A percentile compares a stretch with the other conserved stretches of the same genome.
These are phyloP conservation scores for Lunasporangiospora selenospora DNA, from an alignment of 192 early-diverging fungal genomes.

Conservation along the genomic window DNA sequence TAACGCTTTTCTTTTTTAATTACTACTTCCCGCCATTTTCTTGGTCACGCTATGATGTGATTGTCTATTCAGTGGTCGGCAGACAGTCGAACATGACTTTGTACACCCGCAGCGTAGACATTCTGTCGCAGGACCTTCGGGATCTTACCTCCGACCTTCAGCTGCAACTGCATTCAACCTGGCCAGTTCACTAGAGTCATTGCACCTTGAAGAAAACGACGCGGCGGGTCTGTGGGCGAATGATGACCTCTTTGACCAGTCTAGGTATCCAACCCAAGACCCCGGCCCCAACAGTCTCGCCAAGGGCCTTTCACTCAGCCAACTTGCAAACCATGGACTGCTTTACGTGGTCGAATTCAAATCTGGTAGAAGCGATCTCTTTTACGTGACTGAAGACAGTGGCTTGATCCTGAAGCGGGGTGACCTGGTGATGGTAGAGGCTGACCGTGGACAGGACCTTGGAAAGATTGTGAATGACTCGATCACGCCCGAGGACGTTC, in stretches of 20 bases:
- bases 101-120: slow-evolving; percentile 53
- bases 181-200: slow-evolving; percentile 30
- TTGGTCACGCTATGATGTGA: slow-evolving; percentile 14
- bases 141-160: slow-evolving; percentile 41
- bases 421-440: slow-evolving; percentile 88
- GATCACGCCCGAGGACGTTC: slow-evolving; percentile 62
- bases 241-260: slow-evolving; percentile 48
- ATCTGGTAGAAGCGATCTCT: slow-evolving; percentile 84
- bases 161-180: slow-evolving; percentile 32
- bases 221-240: slow-evolving; percentile 7
- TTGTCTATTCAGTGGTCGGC: slow-evolving; percentile 5
- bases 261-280: slow-evolving; percentile 37
- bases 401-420: slow-evolving; percentile 60
- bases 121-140: slow-evolving; percentile 56
- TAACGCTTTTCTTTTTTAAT: neutral
- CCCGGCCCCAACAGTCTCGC: slow-evolving; percentile 45
- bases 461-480: slow-evolving; percentile 84
- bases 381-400: slow-evolving; percentile 67
- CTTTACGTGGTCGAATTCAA: slow-evolving; percentile 91
- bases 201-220: slow-evolving; percentile 28
- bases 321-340: slow-evolving; percentile 57
- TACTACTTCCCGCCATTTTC: neutral
- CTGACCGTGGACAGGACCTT: slow-evolving; percentile 89
- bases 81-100: slow-evolving; percentile 21
- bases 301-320: slow-evolving; percentile 55